Base-by-base conservation (phyloP, 495 filamentous ascomycete genomes). In the Penicillium simplicissimum region DNA sequence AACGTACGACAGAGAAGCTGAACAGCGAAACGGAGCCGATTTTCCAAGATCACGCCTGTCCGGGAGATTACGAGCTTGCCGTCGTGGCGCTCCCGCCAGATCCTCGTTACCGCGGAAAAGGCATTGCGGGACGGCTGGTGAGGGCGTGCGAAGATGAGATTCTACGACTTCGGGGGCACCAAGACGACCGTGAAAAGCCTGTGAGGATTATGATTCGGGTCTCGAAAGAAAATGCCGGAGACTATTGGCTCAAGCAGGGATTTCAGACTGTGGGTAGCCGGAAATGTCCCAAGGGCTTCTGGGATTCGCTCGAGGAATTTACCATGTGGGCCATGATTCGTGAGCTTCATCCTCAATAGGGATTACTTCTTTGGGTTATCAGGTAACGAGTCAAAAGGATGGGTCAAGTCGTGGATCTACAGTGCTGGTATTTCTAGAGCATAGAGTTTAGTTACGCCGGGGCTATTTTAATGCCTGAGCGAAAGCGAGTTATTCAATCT, bases 271-370 rank as follows among this genome's bases (percentile, higher is more conserved):
- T 63, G 33, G 61, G 61, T 4, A 59, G 51, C 33, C 61, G 47
- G 14, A 49, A 13, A 17, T 55, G 55, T 23, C 56, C 56, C n/a
- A 42, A 54, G 34, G 61, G 60, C 2, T 57, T 59, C 23, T 63
- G 61, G 61, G 52, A 58, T 25, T 25, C 56, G 2, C 28, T 40
- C 15, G 48, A 59, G 31, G 49, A 45, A 25, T 59, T 63, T 31
- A 59, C 56, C 23, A 59, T 63, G 61, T 63, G 61, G 55, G 61
- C 61, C 17, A 59, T 59, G 61, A 14, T 62, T 2, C 54, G 61
- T 55, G 55, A 63, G 36, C 21, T 63, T 33, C 28, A 45, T 45
- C 42, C 17, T 13, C 42, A 45, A 23, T 45, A 45, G 42, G 42
- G 3, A 0, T n/a, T 45, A 19, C 8, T 45, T 4, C 4, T 45